phyloP scores from a whole-genome alignment of 192 early-diverging fungal genomes.

The Dissophora globulifera region DNA sequence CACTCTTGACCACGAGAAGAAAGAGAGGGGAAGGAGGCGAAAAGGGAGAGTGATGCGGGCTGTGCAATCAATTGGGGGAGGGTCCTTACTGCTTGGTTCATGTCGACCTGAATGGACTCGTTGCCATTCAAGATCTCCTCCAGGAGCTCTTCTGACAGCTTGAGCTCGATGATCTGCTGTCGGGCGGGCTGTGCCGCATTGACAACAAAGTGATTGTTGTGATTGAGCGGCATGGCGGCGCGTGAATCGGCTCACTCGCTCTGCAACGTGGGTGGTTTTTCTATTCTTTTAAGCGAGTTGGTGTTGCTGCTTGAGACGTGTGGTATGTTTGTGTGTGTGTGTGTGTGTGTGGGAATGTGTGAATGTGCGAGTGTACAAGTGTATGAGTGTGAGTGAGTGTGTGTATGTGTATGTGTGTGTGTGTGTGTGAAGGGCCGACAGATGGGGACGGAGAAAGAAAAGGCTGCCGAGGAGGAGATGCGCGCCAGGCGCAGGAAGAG shows the following conservation, averaged over 20 bases:
- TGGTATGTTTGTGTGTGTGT: too few relatives aligned
- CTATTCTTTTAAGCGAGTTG: too few relatives aligned
- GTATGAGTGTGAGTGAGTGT: too few relatives aligned
- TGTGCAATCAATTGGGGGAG: too few relatives aligned
- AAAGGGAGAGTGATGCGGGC: too few relatives aligned
- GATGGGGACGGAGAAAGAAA: too few relatives aligned
- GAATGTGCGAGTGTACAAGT: too few relatives aligned
- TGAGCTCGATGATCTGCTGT: slow-evolving; percentile 50
- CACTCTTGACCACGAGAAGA: slow-evolving; percentile 8
- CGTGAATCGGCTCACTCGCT: background rate
- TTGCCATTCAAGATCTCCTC: slow-evolving; percentile 50
- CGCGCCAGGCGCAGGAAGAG: background rate
- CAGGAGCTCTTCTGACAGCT: slow-evolving; percentile 49
- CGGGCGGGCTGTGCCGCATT: slow-evolving; percentile 46
- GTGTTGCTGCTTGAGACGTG: too few relatives aligned
- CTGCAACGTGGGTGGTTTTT: background rate
- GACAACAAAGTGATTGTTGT: slow-evolving; percentile 49
- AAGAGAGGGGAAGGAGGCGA: background rate
- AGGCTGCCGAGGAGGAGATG: background rate
- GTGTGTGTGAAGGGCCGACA: too few relatives aligned
- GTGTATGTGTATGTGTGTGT: too few relatives aligned
- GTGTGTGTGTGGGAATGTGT: too few relatives aligned
- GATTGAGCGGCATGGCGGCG: slow-evolving; percentile 90
- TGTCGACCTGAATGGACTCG: slow-evolving; percentile 43
- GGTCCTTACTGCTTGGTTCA: slow-evolving; percentile 51